These are phyloP conservation scores for Sclerotiophoma versabilis DNA, from an alignment of 2,329 filamentous ascomycete species.

Conservation along the genomic window DNA sequence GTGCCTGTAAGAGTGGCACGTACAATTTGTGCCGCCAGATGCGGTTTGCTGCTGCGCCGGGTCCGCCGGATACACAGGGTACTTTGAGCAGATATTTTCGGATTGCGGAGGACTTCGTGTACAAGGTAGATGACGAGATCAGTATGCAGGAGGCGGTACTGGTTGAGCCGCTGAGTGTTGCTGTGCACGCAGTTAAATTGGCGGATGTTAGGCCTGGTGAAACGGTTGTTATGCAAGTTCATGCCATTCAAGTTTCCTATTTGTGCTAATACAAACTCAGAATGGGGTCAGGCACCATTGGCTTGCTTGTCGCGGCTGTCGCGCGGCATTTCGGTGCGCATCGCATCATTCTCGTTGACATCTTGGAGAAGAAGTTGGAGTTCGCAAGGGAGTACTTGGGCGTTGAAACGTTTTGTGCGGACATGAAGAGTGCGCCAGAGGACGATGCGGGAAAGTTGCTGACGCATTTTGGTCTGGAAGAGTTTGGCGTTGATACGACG, in stretches of 20 bases:
- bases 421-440: slow-evolving; percentile 64
- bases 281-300: slow-evolving; percentile 75
- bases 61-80: slow-evolving; percentile 68
- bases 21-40: slow-evolving; percentile 93
- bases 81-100: slow-evolving; percentile 88
- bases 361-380: slow-evolving; percentile 79
- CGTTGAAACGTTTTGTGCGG: slow-evolving; percentile 78
- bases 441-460: slow-evolving; percentile 64
- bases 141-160: slow-evolving; percentile 87
- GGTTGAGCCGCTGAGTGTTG: slow-evolving; percentile 87
- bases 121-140: slow-evolving; percentile 84
- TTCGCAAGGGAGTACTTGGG: slow-evolving; percentile 81
- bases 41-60: slow-evolving; percentile 86
- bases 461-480: slow-evolving; percentile 71
- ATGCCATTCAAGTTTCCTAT: too few relatives aligned
- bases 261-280: not conserved
- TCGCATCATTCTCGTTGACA: slow-evolving; percentile 89
- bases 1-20: slow-evolving; percentile 84
- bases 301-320: slow-evolving; percentile 81
- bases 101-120: slow-evolving; percentile 88
- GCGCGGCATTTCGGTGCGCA: slow-evolving; percentile 72
- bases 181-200: slow-evolving; percentile 83
- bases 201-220: slow-evolving; percentile 82
- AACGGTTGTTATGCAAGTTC: slow-evolving; percentile 75
- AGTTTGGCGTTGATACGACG: slow-evolving; percentile 47